Base-by-base conservation (phyloP, 2,329 filamentous ascomycete genomes). In the Colletotrichum euphorbiae region DNA sequence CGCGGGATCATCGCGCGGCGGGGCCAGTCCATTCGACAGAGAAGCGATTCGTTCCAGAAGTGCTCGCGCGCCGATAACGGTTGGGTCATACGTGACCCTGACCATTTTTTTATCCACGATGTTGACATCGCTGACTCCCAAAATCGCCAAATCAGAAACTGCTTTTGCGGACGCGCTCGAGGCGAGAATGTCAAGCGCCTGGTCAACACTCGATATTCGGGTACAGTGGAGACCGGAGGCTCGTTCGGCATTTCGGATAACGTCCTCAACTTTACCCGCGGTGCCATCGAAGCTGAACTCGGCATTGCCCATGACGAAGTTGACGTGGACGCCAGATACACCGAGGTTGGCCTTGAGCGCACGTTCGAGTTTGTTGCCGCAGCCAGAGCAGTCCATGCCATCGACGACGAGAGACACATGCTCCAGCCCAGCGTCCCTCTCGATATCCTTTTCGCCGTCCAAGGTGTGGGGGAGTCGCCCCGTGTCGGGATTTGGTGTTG, bases 361-460 rank as follows among this genome's bases (percentile, higher is more conserved):
- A 1, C 74, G 74, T 52, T 74, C 69, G 40, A 80, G 61, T 58
- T 80, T 80, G 63, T 77, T 76, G 4, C 71, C 77, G 38, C 79
- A 80, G 11, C 76, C 75, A 1, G 79, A 77, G 43, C 79, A 80
- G 3, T 76, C 77, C 77, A 80, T 80, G 24, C 79, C 79, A 17
- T 75, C 73, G 33, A 80, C 76, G 2, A 72, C 42, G 13, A 78
- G 62, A 24, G 67, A 69, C 36, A 79, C 71, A 6, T 71, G 71
- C 71, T 79, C 76, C 11, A 72, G 45, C 1, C 59, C 72, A 12
- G 63, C 58, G 31, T 69, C 70, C 54, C 75, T 75, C 58, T 78
- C 77, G 11, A 75, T 36, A 36, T 77, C 76, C 15, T 38, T 57
- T 8, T 62, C 48, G 15, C 21, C 50, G 8, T 21, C 17, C 21